Evolutionary conservation across 805 yeast genomes (phyloP), one percentile per base, ranked within the genome.

Genomic region (Maudiozyma barnettii): DNA sequence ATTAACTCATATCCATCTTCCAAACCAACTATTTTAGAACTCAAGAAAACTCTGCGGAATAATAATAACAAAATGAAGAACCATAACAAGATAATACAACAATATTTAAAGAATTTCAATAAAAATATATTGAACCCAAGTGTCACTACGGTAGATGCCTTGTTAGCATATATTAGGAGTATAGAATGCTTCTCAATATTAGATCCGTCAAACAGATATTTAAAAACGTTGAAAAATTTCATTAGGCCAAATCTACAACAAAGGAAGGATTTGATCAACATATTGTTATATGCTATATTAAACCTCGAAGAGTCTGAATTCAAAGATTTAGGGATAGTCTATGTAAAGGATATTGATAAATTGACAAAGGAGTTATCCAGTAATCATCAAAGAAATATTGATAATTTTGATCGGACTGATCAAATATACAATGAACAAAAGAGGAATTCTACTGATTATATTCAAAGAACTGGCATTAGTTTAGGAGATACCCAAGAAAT

Each of bases 171-270:
- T 58, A 79, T 84, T 4, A 76, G 79, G 14, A 78, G 90, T 1
- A 82, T 90, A 41, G 73, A 78, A 52, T 73, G 89, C 0, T 87
- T 91, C 49, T 61, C 82, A 23, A 66, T 81, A 0, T 69, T 93
- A n/a, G 98, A 91, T 56, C 95, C 95, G 6, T 73, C 85, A 36
- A 96, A 96, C 0, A 91, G 87, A 0, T 66, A 90, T 29, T 68
- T 90, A 7, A 95, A 85, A 58, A 78, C 79, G 43, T 90, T 86
- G 0, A 79, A 86, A 1, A 65, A 88, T 31, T 93, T 93, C 2
- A 84, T 90, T 3, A 67, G 95, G 44, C 65, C 75, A 21, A 84
- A 84, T 64, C 68, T 93, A 43, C 79, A 78, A 57, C 80, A 82
- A 12, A 42, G 47, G 48, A 74, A 76, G 0, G 97, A 93, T 61